Conservation (phyloP, 2,329 filamentous ascomycete species). For the Chrysoporthe deuterocubensis region DNA sequence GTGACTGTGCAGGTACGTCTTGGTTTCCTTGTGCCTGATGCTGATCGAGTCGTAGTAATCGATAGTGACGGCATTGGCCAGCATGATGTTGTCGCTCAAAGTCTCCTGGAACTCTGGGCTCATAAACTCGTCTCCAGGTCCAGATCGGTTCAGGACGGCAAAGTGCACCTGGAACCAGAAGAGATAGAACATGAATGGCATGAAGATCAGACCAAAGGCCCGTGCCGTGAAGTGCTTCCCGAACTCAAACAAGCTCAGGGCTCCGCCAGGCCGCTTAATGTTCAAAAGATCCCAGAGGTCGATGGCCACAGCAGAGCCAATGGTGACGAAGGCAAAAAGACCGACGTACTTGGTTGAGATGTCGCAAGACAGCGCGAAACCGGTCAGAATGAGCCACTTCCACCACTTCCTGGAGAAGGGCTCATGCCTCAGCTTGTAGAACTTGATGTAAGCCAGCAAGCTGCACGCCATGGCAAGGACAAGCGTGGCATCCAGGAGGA, state of each 20-base stretch:
- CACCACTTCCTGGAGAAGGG: conserved; percentile 97
- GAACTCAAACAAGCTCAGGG: conserved; percentile 80
- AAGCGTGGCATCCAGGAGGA: conserved; percentile 90
- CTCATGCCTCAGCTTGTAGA: conserved; percentile 92
- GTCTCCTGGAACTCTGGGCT: conserved; percentile 97
- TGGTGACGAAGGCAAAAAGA: conserved; percentile 94
- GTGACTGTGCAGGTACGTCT: conserved; percentile 94
- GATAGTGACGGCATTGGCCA: conserved; percentile 81
- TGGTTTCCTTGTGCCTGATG: conserved; percentile 95
- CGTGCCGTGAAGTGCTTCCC: conserved; percentile 89
- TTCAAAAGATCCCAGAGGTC: conserved; percentile 95
- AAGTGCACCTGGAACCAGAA: conserved; percentile 99
- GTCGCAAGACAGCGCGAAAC: conserved; percentile 92
- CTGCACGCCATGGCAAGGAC: conserved; percentile 97
- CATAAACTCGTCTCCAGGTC: conserved; percentile 98
- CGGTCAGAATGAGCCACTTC: conserved; percentile 98
- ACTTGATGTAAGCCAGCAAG: conserved; percentile 91
- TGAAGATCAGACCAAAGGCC: conserved; percentile 80
- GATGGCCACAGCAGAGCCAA: conserved; percentile 90
- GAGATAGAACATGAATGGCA: conserved; percentile 96
- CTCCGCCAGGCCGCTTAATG: conserved; percentile 80
- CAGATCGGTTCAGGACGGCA: conserved; percentile 82
- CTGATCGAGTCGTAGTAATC: conserved; percentile 89
- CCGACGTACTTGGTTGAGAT: conserved; percentile 99
- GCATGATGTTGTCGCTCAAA: conserved; percentile 91